Base-by-base conservation (phyloP, 768 basidiomycete species). In the Podaxis sp. region DNA sequence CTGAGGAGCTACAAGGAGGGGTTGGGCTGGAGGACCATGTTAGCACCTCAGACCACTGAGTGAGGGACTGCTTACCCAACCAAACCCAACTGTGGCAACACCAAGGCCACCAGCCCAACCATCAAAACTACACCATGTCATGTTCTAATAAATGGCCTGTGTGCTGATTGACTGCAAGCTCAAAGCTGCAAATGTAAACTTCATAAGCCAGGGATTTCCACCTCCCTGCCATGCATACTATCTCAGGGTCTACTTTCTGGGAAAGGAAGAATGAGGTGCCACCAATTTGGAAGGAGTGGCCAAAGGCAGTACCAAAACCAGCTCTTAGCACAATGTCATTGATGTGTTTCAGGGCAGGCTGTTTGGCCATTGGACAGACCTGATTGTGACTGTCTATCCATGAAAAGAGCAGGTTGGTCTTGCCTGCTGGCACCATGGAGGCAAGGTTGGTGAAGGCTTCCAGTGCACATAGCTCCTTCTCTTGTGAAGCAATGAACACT, bases 221-320 rank as follows among this genome's bases (percentile, higher is more conserved):
- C 0, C 75, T 58, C 0, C 79, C 77, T 8, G 67, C 66, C 0
- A 78, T 28, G 4, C 71, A 64, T 0, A 80, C 72, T 7, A 77
- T 69, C 56, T 80, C 77, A 1, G 79, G 77, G 12, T 61, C 40
- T 1, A 77, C 73, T 2, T 67, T 67, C 41, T 74, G 59, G 0
- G 70, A 65, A 0, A 80, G 68, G 55, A 67, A 76, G 60, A 72
- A 76, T 0, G 76, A 75, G 0, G 79, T 75, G 0, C 78, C 78
- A 0, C 79, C 77, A n/a, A 81, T 82, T 2, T 76, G 69, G 65
- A 82, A 82, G 8, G 75, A 79, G 65, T 81, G 79, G 0, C 78
- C 75, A 55, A 78, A 79, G 10, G 73, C 12, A 0, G 66, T 77
- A 0, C 75, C 78, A 59, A 66, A 76, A 7, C 76, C 74, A 1